Evolutionary conservation across 23 red algal species (phyloP).

Genomic region (Gracilariopsis chorda): DNA sequence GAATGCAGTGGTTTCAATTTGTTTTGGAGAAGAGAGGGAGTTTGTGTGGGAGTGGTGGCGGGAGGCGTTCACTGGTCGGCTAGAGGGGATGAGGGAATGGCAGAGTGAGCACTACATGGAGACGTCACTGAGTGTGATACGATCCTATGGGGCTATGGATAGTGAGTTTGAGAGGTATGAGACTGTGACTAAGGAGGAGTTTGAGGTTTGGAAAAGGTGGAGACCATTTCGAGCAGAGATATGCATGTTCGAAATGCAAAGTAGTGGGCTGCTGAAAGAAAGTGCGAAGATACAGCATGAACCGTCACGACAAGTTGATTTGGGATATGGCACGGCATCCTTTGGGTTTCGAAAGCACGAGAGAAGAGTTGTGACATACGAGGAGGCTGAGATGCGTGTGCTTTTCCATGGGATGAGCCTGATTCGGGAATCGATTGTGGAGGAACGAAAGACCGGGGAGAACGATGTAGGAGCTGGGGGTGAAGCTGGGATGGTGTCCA

Average conservation of each 20-base stretch:
- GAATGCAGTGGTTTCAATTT: not conserved
- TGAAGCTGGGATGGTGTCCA: too few species aligned
- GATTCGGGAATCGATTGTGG: not conserved
- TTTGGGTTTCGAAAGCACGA: not conserved
- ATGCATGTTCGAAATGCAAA: not conserved
- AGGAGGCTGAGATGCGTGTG: not conserved
- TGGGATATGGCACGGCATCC: not conserved
- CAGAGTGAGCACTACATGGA: not conserved
- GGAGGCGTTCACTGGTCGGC: not conserved
- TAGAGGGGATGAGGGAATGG: not conserved
- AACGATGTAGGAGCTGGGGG: not conserved
- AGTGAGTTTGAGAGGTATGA: not conserved
- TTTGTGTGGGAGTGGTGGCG: slow-evolving; percentile 1
- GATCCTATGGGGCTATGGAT: not conserved
- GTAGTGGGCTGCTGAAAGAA: not conserved
- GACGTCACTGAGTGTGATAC: not conserved
- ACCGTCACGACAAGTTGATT: not conserved
- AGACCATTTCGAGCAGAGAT: not conserved
- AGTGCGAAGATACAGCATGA: not conserved
- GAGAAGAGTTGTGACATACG: not conserved
- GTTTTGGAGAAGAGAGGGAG: not conserved
- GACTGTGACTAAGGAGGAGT: not conserved
- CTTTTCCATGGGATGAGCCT: not conserved
- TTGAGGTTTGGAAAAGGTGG: not conserved
- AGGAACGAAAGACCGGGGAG: not conserved